phyloP scores from a whole-genome alignment of 306 rosid species.

The Glycine soja region DNA sequence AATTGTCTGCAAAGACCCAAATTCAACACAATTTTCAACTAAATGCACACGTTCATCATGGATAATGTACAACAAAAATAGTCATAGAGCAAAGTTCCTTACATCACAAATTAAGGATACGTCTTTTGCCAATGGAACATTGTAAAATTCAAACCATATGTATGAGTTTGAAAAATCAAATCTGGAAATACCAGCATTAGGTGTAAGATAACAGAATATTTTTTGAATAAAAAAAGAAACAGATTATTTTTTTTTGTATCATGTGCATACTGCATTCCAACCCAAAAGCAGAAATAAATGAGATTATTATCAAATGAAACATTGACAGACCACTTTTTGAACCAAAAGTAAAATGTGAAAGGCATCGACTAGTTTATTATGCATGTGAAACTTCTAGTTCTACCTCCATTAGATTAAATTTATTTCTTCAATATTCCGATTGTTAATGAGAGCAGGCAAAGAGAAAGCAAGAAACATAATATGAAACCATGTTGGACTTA shows the following conservation, averaged over 20 bases:
- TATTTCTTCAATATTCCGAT: neutral
- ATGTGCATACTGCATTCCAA: conserved; percentile 10
- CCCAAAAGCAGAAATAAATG: neutral
- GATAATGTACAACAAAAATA: conserved; percentile 25
- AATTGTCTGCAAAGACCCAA: conserved; percentile 60
- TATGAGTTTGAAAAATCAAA: conserved; percentile 84
- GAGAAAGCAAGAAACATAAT: conserved; percentile 5
- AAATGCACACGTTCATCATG: conserved; percentile 5
- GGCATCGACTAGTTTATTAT: neutral
- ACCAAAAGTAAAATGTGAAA: neutral
- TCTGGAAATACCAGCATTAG: conserved; percentile 56
- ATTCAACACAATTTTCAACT: conserved; percentile 37
- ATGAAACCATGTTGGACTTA: neutral
- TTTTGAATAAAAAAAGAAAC: neutral
- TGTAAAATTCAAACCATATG: conserved; percentile 91
- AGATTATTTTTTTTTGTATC: conserved; percentile 22
- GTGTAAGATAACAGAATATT: conserved; percentile 28
- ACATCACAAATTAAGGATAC: conserved; percentile 78
- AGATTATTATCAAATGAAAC: too few species aligned
- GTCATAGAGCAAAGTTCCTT: conserved; percentile 52
- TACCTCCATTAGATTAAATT: neutral
- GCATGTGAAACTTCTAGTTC: neutral
- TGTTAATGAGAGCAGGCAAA: neutral
- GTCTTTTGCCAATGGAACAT: conserved; percentile 81
- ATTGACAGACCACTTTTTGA: too few species aligned